Evolutionary conservation across 2,329 filamentous ascomycete genomes (phyloP).

Genomic region (Cyphellophora attinorum): DNA sequence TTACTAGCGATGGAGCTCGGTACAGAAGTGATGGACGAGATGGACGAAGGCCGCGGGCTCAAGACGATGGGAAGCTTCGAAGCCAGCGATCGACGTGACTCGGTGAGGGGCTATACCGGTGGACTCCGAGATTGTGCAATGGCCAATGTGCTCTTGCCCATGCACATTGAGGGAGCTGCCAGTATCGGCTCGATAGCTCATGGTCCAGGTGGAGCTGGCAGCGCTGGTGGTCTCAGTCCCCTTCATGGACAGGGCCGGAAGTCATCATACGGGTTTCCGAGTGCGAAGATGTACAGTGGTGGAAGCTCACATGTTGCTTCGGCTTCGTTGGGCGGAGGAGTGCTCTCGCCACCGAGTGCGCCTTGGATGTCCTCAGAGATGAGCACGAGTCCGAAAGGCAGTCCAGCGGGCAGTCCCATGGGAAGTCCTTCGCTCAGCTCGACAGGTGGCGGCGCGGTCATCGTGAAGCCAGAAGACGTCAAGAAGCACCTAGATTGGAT

Average conservation of each 20-base stretch:
- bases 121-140: slow-evolving; percentile 56
- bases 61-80: slow-evolving; percentile 19
- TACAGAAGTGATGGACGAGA: slow-evolving; percentile 59
- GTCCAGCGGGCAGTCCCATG: slow-evolving; percentile 5
- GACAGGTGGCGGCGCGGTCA: slow-evolving; percentile 8
- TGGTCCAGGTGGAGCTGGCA: slow-evolving; percentile 18
- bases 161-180: slow-evolving; percentile 34
- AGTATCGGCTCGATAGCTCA: slow-evolving; percentile 16
- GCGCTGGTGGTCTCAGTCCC: slow-evolving; percentile 17
- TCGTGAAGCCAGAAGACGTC: slow-evolving; percentile 26
- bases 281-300: slow-evolving; percentile 6
- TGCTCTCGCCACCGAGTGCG: neutral
- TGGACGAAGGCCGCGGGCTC: slow-evolving; percentile 21
- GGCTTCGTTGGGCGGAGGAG: slow-evolving; percentile 6
- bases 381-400: slow-evolving; percentile 1
- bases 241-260: slow-evolving; percentile 10
- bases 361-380: neutral
- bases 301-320: slow-evolving; percentile 2
- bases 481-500: slow-evolving; percentile 49
- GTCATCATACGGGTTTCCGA: slow-evolving; percentile 15
- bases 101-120: slow-evolving; percentile 33
- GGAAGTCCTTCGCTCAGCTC: slow-evolving; percentile 10
- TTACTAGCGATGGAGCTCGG: slow-evolving; percentile 53
- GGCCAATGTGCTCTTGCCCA: slow-evolving; percentile 63
- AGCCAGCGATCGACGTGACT: slow-evolving; percentile 16